Conservation (phyloP, 805 yeast species). For the Teunomyces cretensis region DNA sequence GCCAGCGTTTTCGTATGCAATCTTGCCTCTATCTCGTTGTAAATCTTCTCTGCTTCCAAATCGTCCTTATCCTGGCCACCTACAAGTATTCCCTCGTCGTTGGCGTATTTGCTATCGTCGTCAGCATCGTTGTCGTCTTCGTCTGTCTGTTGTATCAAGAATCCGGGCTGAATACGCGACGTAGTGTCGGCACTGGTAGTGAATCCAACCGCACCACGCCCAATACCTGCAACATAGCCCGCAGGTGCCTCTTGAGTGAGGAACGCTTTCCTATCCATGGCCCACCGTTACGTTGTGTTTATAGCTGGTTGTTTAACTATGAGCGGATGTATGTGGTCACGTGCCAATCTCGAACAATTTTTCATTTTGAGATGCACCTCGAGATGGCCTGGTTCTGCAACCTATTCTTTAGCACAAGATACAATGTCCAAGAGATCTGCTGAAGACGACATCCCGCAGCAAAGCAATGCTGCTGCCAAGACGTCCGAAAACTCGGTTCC, state of each 20-base stretch:
- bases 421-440: slow-evolving; percentile 56
- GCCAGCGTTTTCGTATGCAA: slow-evolving; percentile 34
- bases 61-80: slow-evolving; percentile 50
- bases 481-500: slow-evolving; percentile 40
- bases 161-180: slow-evolving; percentile 5
- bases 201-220: slow-evolving; percentile 94
- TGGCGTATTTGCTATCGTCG: slow-evolving; percentile 17
- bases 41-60: slow-evolving; percentile 75
- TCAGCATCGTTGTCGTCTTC: slow-evolving; percentile 22
- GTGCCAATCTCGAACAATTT: not conserved
- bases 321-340: not conserved
- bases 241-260: slow-evolving; percentile 84
- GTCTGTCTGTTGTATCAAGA: slow-evolving; percentile 25
- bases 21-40: slow-evolving; percentile 63
- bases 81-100: slow-evolving; percentile 26
- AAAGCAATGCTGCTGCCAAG: slow-evolving; percentile 34
- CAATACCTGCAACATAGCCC: slow-evolving; percentile 89
- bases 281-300: not conserved
- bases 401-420: not conserved
- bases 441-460: slow-evolving; percentile 25
- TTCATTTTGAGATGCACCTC: not conserved
- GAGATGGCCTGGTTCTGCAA: not conserved
- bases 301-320: not conserved
- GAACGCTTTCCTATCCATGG: slow-evolving; percentile 40
- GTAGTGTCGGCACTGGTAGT: slow-evolving; percentile 73